These are phyloP conservation scores for Dactylellina haptotyla DNA, from an alignment of 2,329 filamentous ascomycete genomes.

Conservation along the genomic window DNA sequence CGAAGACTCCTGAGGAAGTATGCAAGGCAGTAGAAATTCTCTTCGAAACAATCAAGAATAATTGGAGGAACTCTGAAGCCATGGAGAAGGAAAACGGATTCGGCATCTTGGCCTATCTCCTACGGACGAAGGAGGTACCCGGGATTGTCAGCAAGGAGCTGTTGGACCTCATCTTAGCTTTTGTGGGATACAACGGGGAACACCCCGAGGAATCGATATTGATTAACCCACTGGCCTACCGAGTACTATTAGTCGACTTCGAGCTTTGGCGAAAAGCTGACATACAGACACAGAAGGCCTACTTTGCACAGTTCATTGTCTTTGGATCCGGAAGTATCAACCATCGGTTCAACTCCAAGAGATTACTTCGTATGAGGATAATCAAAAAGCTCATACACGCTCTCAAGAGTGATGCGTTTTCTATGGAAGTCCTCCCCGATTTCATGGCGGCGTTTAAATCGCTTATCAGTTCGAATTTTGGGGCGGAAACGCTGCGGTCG, in stretches of 20 bases:
- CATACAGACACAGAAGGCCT: constrained; percentile 80
- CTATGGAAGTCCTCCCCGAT: constrained; percentile 75
- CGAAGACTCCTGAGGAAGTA: constrained; percentile 75
- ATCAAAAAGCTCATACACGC: constrained; percentile 90
- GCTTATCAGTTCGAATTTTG: constrained; percentile 81
- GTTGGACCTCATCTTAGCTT: constrained; percentile 79
- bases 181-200: constrained; percentile 86
- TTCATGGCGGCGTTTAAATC: constrained; percentile 83
- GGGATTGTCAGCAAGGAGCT: constrained; percentile 69
- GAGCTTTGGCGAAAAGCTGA: constrained; percentile 90
- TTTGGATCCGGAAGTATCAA: constrained; percentile 92
- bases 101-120: constrained; percentile 81
- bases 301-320: constrained; percentile 89
- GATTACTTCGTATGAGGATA: constrained; percentile 88
- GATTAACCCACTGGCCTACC: constrained; percentile 93
- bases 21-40: constrained; percentile 82
- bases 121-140: constrained; percentile 71
- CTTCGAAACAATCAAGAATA: constrained; percentile 85
- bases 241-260: constrained; percentile 88
- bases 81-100: constrained; percentile 98
- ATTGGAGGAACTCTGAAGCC: constrained; percentile 97
- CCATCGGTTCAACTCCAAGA: constrained; percentile 88
- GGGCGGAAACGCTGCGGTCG: constrained; percentile 83
- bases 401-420: constrained; percentile 83
- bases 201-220: constrained; percentile 88